Base-by-base conservation (phyloP, 148 eudicot genomes). In the Cornus kousa region DNA sequence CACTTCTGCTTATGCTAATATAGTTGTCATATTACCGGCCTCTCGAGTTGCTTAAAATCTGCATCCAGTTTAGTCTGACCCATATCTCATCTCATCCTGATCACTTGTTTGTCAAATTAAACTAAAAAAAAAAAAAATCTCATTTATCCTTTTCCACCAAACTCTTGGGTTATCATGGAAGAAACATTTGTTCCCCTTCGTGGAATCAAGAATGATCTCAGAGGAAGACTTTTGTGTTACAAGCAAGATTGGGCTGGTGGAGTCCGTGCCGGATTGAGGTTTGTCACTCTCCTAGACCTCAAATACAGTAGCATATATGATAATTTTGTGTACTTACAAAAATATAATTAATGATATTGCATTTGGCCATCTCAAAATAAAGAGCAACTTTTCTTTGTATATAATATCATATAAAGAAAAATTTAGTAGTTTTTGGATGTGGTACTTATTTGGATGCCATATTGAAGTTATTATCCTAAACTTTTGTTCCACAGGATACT, bases 191-290 rank as follows among this genome's bases (percentile, higher is more conserved):
- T 92, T 76, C 99, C 99, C 12, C 85, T 97, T 65, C 95, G 97
- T 48, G 99, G 99, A 40, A 94, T 97, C 70, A 94, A 90, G 83
- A 94, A 94, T 85, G 99, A 97, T 89, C 88, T 97, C 67, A 90
- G 87, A 86, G 93, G 89, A 81, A 92, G 99, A 78, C 83, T 97
- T 59, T 72, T 86, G 69, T 97, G 98, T 90, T 97, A 94, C 86
- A 94, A 92, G 87, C 93, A 97, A 90, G 99, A 97, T 74, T 97
- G 99, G 99, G 88, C 86, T 32, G 92, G 99, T 55, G 99, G 99
- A 46, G 71, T 97, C 53, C 87, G 90, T 35, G 92, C 99, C 17
- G 99, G 99, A 74, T 87, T 94, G 87, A 94, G 99, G 99, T 94
- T 74, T 65, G 83, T 81, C 35, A 55, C 48, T 73, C 79, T 55